Evolutionary conservation across 768 basidiomycete genomes (phyloP), one percentile per base, ranked within the genome.

Genomic region (Suillus spraguei): DNA sequence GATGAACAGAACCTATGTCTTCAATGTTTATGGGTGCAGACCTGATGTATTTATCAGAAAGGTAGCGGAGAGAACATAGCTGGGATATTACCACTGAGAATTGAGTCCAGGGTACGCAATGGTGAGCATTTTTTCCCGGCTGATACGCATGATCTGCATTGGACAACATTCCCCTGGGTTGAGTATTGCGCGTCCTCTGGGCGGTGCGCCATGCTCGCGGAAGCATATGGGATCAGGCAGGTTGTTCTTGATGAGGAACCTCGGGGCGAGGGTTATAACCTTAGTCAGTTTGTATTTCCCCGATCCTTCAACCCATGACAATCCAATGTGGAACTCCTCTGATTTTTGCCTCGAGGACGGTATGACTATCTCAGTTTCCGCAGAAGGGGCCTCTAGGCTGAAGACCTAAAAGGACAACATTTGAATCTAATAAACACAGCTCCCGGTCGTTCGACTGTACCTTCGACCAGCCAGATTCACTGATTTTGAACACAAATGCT

Each of bases 211-310:
- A 68, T 95, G 89, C 74, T 98, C 95, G 54, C 97, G 87, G 77
- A 96, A 88, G 44, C 86, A 86, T 38, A 99, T 82, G 2, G 87
- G 70, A 58, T 86, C 85, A 5, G 80, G 65, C 42, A 95, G 82
- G 64, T 87, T 83, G 76, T 98, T 99, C 76, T 89, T 92, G 68
- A 99, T 76, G 66, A 99, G 78, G 80, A 95, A 99, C 53, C 97
- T 87, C 33, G 97, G 97, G 9, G 92, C 82, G 42, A 99, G 78
- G 0, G 92, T 96, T 67, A 99, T 88, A 67, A 98, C 90, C 78
- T 98, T 99, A 33, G 90, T 91, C 39, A 99, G 79, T 72, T 98
- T 98, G 76, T 98, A 99, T 81, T 97, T 98, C 41, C 97, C 97
- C n/a, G 89, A 79, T 2, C 96, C 97, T 75, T 97, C 95, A 20